Evolutionary conservation across 1,284 basidiomycete species (phyloP), one percentile per base, ranked within the genome.

Genomic region (Tylopilus sp.): DNA sequence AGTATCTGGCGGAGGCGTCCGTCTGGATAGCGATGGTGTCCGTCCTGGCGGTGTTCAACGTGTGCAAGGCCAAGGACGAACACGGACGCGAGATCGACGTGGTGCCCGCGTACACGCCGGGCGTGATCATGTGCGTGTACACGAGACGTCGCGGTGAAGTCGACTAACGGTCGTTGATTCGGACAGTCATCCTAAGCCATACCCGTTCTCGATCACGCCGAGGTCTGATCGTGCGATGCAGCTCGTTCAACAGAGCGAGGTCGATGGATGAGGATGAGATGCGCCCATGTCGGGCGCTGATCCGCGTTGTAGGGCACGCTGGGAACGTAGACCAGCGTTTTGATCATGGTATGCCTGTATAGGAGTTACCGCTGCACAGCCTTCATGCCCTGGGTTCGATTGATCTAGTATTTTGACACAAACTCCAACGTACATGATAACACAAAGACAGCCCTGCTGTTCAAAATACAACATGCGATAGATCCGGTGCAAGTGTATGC

Each of bases 51-150:
- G 63, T 65, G 2, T 74, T 77, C 46, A 48, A 71, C 28, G 67
- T 77, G 20, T 45, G 54, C 28, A 63, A 67, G 43, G 68, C 65
- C 0, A 58, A 62, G 12, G 70, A 75, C 46, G 67, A 65, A 21
- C 15, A 45, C 0, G 59, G 57, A 7, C 61, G 69, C 11, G 59
- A 57, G 36, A 33, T 66, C 3, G 54, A 57, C 8, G 52, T 75
- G 33, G 71, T 73, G 39, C 77, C 77, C 9, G 58, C 74, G n/a
- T 73, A 70, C 43, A 78, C 76, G 2, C 74, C 72, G 6, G 77
- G 77, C 12, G 77, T 78, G 0, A 78, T 82, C 55, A 77, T 76
- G 78, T 76, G 53, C 29, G 57, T 52, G 21, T 26, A 31, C n/a
- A 12, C 5, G 17, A 12, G 31, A 12, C 35, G 11, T 18, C n/a